Base-by-base conservation (phyloP, 2,329 filamentous ascomycete species). In the Orbilia javanica region DNA sequence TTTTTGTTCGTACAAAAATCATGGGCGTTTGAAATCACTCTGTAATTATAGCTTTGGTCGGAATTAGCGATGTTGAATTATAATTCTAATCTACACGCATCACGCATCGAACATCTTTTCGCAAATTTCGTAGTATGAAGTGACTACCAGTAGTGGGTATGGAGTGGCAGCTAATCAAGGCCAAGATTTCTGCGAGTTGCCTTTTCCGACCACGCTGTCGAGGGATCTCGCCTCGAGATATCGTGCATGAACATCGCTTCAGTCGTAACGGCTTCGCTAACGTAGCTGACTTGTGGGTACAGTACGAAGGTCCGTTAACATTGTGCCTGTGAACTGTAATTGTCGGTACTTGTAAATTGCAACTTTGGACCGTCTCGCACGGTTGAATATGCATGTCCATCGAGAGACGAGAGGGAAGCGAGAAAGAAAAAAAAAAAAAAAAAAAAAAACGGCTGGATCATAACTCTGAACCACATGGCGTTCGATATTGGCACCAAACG, bases 1-100 rank as follows among this genome's bases (percentile, higher is more conserved):
- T 13, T 31, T 53, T 44, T 71, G 53, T 66, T 64, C 29, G 48
- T 36, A 55, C 55, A 78, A 78, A 72, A 71, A 76, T 64, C 44
- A 65, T 72, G 62, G 65, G 67, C 74, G 74, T 78, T 77, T 64
- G 66, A 77, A 70, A 67, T 67, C 36, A 36, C 52, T 68, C 31
- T 78, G 74, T 78, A 78, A 78, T 71, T 72, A 72, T 78, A 78
- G 52, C 62, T 66, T 57, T 67, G 62, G 63, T 78, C 68, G 66
- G 67, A 71, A 72, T 67, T 65, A 55, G 67, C 67, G 67, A 68
- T 78, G 48, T 78, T 52, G 67, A 66, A 78, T 72, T 68, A 78
- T 78, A 78, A 78, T 78, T 78, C 48, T 78, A 78, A 78, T 78
- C 63, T 70, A 69, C 31, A 78, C 65, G 66, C 73, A 77, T 66